Evolutionary conservation across 2,329 filamentous ascomycete species (phyloP).

Genomic region (Fusarium illudens): DNA sequence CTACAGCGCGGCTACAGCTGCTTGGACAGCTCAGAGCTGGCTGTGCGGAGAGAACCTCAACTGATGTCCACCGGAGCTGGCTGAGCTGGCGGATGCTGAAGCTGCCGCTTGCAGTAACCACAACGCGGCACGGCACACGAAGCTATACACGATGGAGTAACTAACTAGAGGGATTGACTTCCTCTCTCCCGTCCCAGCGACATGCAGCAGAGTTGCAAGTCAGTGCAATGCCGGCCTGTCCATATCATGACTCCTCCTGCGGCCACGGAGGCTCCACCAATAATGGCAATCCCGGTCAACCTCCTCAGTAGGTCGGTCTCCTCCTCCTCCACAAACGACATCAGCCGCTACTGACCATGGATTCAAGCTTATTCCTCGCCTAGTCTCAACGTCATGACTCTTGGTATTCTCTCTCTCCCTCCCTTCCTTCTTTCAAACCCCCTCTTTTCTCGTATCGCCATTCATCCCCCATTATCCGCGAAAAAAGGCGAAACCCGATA

Average conservation of each 20-base stretch:
- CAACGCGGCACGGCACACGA: background rate
- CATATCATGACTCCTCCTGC: conserved; percentile 34
- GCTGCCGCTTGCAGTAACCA: background rate
- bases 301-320: conserved; percentile 16
- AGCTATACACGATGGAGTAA: conserved; percentile 1
- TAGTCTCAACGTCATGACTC: conserved; percentile 30
- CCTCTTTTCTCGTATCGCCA: conserved; percentile 5
- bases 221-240: conserved; percentile 1
- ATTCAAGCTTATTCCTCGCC: conserved; percentile 27
- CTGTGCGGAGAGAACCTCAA: background rate
- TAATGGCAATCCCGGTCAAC: conserved; percentile 13
- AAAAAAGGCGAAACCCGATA: background rate
- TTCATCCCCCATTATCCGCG: background rate
- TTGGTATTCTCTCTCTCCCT: background rate
- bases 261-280: conserved; percentile 24
- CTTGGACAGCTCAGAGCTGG: conserved; percentile 13
- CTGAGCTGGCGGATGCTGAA: background rate
- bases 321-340: conserved; percentile 14
- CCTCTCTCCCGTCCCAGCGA: background rate
- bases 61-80: background rate
- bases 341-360: conserved; percentile 18
- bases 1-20: background rate
- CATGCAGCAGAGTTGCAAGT: conserved; percentile 13
- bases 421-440: background rate
- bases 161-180: background rate